phyloP scores from a whole-genome alignment of 768 basidiomycete species.

The Coprinopsis cinerea region DNA sequence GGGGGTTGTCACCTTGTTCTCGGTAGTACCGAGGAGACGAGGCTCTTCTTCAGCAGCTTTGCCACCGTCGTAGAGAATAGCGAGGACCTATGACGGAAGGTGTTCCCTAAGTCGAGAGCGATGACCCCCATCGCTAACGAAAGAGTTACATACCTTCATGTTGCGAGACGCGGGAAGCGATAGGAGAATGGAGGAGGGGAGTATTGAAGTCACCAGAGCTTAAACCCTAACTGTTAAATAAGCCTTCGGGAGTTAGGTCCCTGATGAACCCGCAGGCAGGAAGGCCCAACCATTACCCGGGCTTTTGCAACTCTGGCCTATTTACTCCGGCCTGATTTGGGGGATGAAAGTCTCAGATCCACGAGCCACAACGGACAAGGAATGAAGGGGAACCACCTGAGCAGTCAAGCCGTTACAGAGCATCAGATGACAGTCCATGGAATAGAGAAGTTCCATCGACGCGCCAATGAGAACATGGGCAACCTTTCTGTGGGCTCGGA shows the following conservation, averaged over 20 bases:
- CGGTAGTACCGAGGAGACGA: slow-evolving; percentile 72
- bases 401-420: not conserved
- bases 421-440: not conserved
- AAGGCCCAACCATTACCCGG: not conserved
- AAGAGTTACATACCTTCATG: slow-evolving; percentile 37
- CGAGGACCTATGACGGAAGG: slow-evolving; percentile 47
- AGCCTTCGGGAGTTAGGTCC: not conserved
- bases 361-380: no score
- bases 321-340: not conserved
- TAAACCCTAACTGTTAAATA: not conserved
- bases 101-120: not conserved
- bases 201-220: not conserved
- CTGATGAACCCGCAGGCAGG: no score
- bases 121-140: no score
- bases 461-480: no score
- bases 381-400: not conserved
- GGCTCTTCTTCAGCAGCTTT: slow-evolving; percentile 62
- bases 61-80: slow-evolving; percentile 68
- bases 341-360: no score
- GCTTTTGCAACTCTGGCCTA: not conserved
- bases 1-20: slow-evolving; percentile 55
- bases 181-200: slow-evolving; percentile 11
- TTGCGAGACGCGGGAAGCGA: slow-evolving; percentile 8
- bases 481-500: no score
- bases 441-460: no score